These are phyloP conservation scores for Cordyceps tenuipes DNA, from an alignment of 2,329 filamentous ascomycete species.

Conservation along the genomic window DNA sequence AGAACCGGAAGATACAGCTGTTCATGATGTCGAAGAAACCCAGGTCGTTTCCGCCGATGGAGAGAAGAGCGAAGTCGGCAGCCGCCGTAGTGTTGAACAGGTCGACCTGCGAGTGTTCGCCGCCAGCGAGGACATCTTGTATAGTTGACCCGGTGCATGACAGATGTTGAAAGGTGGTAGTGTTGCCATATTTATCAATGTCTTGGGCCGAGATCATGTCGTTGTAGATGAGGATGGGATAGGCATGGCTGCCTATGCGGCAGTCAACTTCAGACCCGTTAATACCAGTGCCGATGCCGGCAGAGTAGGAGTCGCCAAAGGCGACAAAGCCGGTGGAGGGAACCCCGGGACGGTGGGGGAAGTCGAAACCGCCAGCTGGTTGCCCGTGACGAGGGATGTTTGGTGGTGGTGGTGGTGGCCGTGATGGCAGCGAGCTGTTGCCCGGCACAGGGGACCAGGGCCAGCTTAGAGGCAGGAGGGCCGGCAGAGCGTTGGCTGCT, in stretches of 20 bases:
- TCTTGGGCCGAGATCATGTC: conserved; percentile 24
- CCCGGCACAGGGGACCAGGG: background rate
- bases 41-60: conserved; percentile 41
- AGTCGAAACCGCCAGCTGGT: conserved; percentile 4
- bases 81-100: conserved; percentile 29
- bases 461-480: conserved; percentile 5
- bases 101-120: conserved; percentile 33
- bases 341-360: conserved; percentile 13
- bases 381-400: background rate
- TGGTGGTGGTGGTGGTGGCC: background rate
- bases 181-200: conserved; percentile 15
- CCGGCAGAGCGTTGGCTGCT: background rate
- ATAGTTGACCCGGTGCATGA: conserved; percentile 40
- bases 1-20: conserved; percentile 41
- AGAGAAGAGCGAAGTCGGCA: conserved; percentile 36
- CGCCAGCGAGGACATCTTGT: conserved; percentile 29
- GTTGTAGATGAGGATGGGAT: conserved; percentile 31
- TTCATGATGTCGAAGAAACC: conserved; percentile 43
- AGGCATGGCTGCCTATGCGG: conserved; percentile 33
- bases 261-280: conserved; percentile 33
- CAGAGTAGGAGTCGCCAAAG: conserved; percentile 39
- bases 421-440: background rate
- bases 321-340: conserved; percentile 29
- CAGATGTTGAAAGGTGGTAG: conserved; percentile 33
- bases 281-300: conserved; percentile 38